Percentiles rank a stretch among this genome's conserved stretches.
Conservation (phyloP, 108 stramenopile species). For the Cyclotella kingstonii region DNA sequence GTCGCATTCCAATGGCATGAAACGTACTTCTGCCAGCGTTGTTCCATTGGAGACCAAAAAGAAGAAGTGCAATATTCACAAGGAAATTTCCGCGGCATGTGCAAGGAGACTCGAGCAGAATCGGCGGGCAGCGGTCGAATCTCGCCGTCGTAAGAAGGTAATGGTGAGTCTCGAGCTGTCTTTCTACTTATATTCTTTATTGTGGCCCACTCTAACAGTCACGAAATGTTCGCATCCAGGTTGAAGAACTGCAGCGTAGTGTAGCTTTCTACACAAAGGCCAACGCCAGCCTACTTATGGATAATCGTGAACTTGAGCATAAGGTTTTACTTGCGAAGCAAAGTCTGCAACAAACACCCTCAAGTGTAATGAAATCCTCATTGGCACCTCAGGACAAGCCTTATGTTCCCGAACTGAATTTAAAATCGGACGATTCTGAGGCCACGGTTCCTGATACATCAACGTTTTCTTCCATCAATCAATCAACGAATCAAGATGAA, state of each 20-base stretch:
- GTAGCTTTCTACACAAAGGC: slow-evolving; percentile 34
- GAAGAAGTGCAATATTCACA: background rate
- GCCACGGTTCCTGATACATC: background rate
- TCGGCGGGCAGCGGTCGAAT: slow-evolving; percentile 36
- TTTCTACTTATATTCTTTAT: background rate
- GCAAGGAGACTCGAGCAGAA: slow-evolving; percentile 34
- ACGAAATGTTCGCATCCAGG: background rate
- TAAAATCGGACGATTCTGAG: background rate
- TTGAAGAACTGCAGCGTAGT: slow-evolving; percentile 24
- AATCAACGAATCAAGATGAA: background rate
- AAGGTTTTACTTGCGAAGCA: slow-evolving; percentile 28
- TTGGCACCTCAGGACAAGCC: background rate
- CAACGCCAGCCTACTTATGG: slow-evolving; percentile 22
- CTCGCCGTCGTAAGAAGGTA: slow-evolving; percentile 37
- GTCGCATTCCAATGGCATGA: background rate
- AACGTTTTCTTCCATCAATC: background rate
- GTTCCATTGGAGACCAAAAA: too few species aligned
- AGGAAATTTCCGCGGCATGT: slow-evolving; percentile 10
- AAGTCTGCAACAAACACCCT: slow-evolving; percentile 3
- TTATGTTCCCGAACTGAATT: background rate
- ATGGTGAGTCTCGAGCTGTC: slow-evolving; percentile 9
- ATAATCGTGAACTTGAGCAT: slow-evolving; percentile 27
- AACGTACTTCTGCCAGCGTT: too few species aligned
- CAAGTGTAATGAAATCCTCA: background rate
- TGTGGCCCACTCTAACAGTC: background rate